Conservation (phyloP, 2,329 filamentous ascomycete species). For the Fusarium austroafricanum region DNA sequence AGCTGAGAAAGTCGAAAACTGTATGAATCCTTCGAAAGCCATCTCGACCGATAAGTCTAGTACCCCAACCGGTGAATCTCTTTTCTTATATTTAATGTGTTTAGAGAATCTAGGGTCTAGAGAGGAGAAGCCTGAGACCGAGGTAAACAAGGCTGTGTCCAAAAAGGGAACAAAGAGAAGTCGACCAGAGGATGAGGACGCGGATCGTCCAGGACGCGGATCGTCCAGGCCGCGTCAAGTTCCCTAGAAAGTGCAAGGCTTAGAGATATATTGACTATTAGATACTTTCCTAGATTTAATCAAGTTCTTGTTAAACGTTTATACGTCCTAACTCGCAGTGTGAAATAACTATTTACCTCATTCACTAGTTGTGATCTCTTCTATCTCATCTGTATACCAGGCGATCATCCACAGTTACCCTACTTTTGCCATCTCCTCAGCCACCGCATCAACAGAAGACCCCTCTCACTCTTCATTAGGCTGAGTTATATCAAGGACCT, state of each 20-base stretch:
- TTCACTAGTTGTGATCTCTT: no score
- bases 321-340: no score
- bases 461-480: no score
- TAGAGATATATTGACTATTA: background rate
- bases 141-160: rapidly evolving
- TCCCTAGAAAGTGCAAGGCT: background rate
- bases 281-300: background rate
- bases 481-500: no score
- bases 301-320: rapidly evolving
- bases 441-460: no score
- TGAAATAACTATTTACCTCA: no score
- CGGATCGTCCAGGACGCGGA: no score
- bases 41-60: background rate
- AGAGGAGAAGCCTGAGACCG: rapidly evolving
- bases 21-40: background rate
- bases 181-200: background rate
- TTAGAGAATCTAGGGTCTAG: background rate
- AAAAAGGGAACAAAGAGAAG: background rate
- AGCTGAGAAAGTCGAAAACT: background rate
- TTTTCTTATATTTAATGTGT: background rate
- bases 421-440: no score
- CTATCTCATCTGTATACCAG: no score
- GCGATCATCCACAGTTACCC: no score
- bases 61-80: background rate
- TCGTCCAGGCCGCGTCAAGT: background rate